Percentiles rank a stretch among this genome's conserved stretches.
These are phyloP conservation scores for Colletotrichum zoysiae DNA, from an alignment of 2,329 filamentous ascomycete species.

Conservation along the genomic window DNA sequence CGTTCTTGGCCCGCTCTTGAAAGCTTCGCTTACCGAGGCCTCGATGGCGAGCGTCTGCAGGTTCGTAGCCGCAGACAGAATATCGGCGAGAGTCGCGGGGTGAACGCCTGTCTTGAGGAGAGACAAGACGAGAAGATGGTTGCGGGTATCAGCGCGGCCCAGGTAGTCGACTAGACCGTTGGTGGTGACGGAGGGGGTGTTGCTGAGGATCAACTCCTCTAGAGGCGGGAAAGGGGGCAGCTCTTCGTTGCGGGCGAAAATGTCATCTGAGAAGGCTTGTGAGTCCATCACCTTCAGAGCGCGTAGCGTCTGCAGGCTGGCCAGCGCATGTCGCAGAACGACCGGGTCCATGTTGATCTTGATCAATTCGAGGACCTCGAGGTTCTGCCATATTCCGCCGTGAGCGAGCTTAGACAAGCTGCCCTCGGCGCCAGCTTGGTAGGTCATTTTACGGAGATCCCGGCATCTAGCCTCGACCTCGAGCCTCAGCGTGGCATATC, in stretches of 20 bases:
- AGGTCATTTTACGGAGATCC: constrained; percentile 90
- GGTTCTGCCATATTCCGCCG: constrained; percentile 74
- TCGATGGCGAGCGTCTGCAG: constrained; percentile 70
- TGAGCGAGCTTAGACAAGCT: constrained; percentile 78
- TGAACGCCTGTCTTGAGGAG: constrained; percentile 80
- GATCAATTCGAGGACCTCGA: constrained; percentile 80
- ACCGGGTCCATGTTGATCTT: constrained; percentile 77
- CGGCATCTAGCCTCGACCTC: constrained; percentile 88
- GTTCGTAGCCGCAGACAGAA: constrained; percentile 69
- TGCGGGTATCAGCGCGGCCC: constrained; percentile 68
- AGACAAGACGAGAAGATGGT: constrained; percentile 74
- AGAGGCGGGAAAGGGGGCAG: constrained; percentile 81
- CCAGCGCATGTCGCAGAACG: constrained; percentile 78
- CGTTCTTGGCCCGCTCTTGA: constrained; percentile 61
- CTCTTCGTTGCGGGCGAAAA: constrained; percentile 76
- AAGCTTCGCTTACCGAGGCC: constrained; percentile 62
- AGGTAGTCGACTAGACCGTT: constrained; percentile 79
- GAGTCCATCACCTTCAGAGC: constrained; percentile 82
- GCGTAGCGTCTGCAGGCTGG: constrained; percentile 73
- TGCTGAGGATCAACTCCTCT: constrained; percentile 78
- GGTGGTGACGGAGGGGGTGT: constrained; percentile 78
- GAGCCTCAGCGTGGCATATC: constrained; percentile 80
- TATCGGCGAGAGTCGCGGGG: constrained; percentile 69
- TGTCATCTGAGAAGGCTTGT: constrained; percentile 78
- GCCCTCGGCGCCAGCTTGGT: constrained; percentile 81